phyloP scores from a whole-genome alignment of 805 yeast species.

The Cyberlindnera lachancei region DNA sequence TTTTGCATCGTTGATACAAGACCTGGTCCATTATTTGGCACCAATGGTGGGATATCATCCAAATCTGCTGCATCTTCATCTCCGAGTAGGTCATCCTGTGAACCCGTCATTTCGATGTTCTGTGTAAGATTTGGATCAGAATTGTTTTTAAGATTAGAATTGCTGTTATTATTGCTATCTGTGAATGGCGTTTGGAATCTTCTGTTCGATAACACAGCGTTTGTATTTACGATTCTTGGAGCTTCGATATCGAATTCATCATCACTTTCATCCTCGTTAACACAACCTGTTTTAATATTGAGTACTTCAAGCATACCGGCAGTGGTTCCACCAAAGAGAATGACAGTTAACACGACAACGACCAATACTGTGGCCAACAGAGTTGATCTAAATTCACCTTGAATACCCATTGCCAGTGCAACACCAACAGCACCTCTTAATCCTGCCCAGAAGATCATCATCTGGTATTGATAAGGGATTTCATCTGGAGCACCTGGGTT shows the following conservation, averaged over 20 bases:
- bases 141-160: conserved; percentile 13
- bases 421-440: conserved; percentile 99
- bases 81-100: conserved; percentile 17
- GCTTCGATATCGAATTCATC: conserved; percentile 95
- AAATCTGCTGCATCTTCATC: conserved; percentile 18
- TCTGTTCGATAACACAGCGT: conserved; percentile 14
- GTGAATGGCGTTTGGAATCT: conserved; percentile 20
- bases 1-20: conserved; percentile 1
- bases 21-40: conserved; percentile 4
- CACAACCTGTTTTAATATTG: conserved; percentile 86
- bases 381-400: conserved; percentile 86
- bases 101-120: no score
- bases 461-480: conserved; percentile 90
- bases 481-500: conserved; percentile 62
- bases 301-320: conserved; percentile 96
- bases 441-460: conserved; percentile 99
- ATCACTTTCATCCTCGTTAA: conserved; percentile 76
- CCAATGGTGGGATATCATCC: conserved; percentile 22
- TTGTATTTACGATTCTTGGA: conserved; percentile 26
- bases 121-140: conserved; percentile 13
- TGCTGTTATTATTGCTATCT: conserved; percentile 15
- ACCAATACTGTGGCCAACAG: conserved; percentile 91
- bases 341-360: conserved; percentile 93
- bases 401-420: conserved; percentile 94
- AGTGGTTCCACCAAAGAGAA: conserved; percentile 95